Evolutionary conservation across 345 rosid species (phyloP), one percentile per base, ranked within the genome.

Genomic region (Odontarrhena argentea): DNA sequence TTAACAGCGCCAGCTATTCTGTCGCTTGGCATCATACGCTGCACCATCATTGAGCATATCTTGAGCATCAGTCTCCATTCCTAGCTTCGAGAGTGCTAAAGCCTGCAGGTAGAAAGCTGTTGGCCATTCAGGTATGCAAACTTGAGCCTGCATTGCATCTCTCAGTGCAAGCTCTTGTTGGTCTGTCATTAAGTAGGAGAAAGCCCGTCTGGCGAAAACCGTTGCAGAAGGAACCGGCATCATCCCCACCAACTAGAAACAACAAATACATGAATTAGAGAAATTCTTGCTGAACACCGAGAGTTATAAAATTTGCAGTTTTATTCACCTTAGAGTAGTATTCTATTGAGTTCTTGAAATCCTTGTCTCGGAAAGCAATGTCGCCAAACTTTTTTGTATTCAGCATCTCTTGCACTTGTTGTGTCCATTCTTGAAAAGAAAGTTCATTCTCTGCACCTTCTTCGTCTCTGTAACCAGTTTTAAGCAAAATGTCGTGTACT

Each of bases 41-140:
- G 98, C 95, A 18, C 98, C 98, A 7, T 93, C 98, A n/a, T 82
- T 86, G 37, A 93, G 92, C 98, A 93, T 93, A 82, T 90, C 98
- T 57, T 91, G 92, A 11, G 97, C 98, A 65, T 93, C 98, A 0
- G 86, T 85, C 76, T 93, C 96, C 98, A 93, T 93, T 69, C 95
- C 97, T 6, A 90, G 96, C 84, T 90, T 93, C 1, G 93, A 88
- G 25, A 93, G 92, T 22, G 98, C 98, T 59, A 93, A 84, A 42
- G 98, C 96, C 76, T 93, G 98, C 82, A 91, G 68, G 78, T 93
- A 93, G 82, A 93, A 93, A 13, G 98, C 98, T 10, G 97, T 88
- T 3, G 97, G 96, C 97, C 98, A 93, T 75, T 93, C 97, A 0
- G 98, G 97, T 55, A 83, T 68, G 84, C 98, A 93, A 34, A 90